These are phyloP conservation scores for Cupressus sempervirens DNA, from an alignment of 75 land plant species.

Conservation along the genomic window DNA sequence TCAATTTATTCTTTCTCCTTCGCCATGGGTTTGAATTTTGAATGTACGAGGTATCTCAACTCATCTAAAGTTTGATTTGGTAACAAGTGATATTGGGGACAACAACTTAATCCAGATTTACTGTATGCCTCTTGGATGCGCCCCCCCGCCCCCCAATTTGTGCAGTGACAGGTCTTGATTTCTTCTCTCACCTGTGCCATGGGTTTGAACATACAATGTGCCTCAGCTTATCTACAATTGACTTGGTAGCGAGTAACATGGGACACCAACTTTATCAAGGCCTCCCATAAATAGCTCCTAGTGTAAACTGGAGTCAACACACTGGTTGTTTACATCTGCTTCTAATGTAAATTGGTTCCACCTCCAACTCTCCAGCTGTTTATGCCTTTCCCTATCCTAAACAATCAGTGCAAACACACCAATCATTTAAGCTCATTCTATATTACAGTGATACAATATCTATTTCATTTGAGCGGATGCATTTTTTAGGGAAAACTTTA, in stretches of 20 bases:
- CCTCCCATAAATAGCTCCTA: no score
- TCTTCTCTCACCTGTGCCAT: neutral
- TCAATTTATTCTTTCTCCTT: neutral
- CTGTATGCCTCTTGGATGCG: neutral
- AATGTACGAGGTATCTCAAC: no score
- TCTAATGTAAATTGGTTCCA: no score
- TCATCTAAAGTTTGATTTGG: neutral
- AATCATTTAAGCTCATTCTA: no score
- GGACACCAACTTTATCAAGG: neutral
- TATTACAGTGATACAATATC: neutral
- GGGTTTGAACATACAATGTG: neutral
- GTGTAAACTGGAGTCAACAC: no score
- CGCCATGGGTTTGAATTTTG: neutral
- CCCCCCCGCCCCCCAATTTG: neutral
- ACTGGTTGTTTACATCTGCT: no score
- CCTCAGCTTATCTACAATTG: neutral
- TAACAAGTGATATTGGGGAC: neutral
- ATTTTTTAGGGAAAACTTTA: neutral
- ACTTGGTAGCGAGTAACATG: neutral
- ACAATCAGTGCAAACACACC: no score
- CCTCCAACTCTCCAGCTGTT: no score
- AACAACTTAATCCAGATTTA: neutral
- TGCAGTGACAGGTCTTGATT: neutral
- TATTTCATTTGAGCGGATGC: neutral
- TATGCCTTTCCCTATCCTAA: no score